Percentiles rank a stretch among this genome's conserved stretches.
Evolutionary conservation across 768 basidiomycete species (phyloP).

Genomic region (Termitomyces sp.): DNA sequence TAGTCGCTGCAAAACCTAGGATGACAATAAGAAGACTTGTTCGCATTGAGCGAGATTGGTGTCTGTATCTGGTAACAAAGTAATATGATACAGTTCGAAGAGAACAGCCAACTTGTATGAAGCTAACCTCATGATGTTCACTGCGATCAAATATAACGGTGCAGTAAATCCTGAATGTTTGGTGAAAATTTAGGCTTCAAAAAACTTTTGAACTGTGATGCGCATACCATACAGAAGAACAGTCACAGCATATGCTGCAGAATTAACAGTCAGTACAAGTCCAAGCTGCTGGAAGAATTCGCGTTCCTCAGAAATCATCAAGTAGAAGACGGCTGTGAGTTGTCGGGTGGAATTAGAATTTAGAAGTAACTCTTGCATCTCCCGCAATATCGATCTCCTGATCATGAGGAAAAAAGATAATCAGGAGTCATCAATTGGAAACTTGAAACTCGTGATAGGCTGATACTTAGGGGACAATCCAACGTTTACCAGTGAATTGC

Average conservation of each 20-base stretch:
- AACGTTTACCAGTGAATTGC: no score
- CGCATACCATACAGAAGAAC: not conserved
- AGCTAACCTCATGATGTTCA: not conserved
- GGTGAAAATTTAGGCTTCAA: not conserved
- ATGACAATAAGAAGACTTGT: not conserved
- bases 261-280: not conserved
- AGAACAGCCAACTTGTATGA: not conserved
- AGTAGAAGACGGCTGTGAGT: not conserved
- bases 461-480: no score
- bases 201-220: not conserved
- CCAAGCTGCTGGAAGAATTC: not conserved
- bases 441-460: no score
- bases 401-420: no score
- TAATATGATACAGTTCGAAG: not conserved
- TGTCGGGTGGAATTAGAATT: not conserved
- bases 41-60: not conserved
- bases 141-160: not conserved
- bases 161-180: not conserved
- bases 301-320: not conserved
- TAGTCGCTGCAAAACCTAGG: not conserved
- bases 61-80: not conserved
- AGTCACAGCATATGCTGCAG: not conserved
- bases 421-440: no score
- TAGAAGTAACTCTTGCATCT: no score
- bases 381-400: no score